Evolutionary conservation across 2,329 filamentous ascomycete genomes (phyloP).

Genomic region (Hortaea sp.): DNA sequence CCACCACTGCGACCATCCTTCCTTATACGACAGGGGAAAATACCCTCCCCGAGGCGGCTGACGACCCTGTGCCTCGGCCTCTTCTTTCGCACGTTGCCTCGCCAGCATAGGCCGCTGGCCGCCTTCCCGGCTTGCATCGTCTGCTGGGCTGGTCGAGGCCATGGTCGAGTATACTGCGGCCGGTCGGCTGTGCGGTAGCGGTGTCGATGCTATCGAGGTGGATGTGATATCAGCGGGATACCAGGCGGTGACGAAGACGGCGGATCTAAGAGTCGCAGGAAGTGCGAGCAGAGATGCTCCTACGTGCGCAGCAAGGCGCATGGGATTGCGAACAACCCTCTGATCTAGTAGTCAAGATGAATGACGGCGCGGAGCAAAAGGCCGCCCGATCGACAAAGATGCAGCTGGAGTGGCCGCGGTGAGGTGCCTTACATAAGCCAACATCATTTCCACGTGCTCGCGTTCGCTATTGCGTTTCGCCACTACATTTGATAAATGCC

Average conservation of each 20-base stretch:
- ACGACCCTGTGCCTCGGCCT: slow-evolving; percentile 1
- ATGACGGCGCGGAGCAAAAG: no score
- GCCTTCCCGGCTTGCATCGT: slow-evolving; percentile 7
- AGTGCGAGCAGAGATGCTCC: slow-evolving; percentile 6
- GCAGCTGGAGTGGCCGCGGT: no score
- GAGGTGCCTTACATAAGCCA: no score
- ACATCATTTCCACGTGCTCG: no score
- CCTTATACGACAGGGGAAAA: slow-evolving; percentile 86
- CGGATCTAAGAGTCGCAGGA: slow-evolving; percentile 6
- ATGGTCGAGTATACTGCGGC: slow-evolving; percentile 18
- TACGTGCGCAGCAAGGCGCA: neutral
- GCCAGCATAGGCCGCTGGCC: slow-evolving; percentile 25
- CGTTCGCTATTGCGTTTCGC: no score
- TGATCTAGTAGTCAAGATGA: no score
- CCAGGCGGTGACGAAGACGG: neutral
- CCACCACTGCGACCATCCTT: slow-evolving; percentile 94
- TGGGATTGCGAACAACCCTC: neutral
- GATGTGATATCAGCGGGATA: neutral
- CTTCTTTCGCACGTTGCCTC: slow-evolving; percentile 18
- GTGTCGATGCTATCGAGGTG: neutral
- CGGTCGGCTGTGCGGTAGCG: neutral
- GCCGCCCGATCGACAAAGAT: no score
- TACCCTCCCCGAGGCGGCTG: slow-evolving; percentile 15
- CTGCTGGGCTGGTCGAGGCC: slow-evolving; percentile 17
- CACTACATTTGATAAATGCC: no score